Evolutionary conservation across 2,329 filamentous ascomycete genomes (phyloP), one percentile per base, ranked within the genome.

Genomic region (Aotearoamyces nothofagi): DNA sequence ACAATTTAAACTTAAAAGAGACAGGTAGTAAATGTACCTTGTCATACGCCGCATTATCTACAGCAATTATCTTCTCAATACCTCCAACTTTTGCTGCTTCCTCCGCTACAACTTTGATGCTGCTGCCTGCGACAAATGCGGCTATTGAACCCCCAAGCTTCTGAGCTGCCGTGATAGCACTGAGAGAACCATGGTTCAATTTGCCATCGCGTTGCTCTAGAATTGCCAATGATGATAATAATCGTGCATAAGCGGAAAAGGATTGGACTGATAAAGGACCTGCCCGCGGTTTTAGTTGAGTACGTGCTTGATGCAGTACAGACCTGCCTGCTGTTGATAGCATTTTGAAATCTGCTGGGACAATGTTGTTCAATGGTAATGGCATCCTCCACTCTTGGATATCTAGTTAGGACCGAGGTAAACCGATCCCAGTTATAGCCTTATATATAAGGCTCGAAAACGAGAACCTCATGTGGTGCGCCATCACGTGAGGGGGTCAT

Each of bases 171-270:
- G 81, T 79, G 34, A 96, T 69, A 24, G 84, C 78, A 47, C 81
- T 81, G 32, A 94, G 61, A 4, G 86, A 94, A 13, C 79, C 77
- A 36, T 67, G 57, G 49, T 82, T 84, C 40, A 98, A 69, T 57
- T 84, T 77, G 37, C 90, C 90, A 46, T 92, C 79, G 46, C 77
- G 74, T 57, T 96, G 90, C 58, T 98, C 90, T 37, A 98, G 70
- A 30, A 98, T 63, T 25, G 87, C 87, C 32, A 98, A 69, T 19
- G 86, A 90, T 28, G 86, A 94, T 34, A 92, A 66, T 36, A 92
- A 61, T 44, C 79, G 69, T 43, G 66, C 63, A 39, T 78, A 57
- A 37, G 67, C 62, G 33, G 70, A 71, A 51, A 47, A 33, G 9
- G 47, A 49, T 9, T 43, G 37, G 34, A 46, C 32, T 15, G 57